Base-by-base conservation (phyloP, 2,329 filamentous ascomycete species). In the Cyphellophora europaea region DNA sequence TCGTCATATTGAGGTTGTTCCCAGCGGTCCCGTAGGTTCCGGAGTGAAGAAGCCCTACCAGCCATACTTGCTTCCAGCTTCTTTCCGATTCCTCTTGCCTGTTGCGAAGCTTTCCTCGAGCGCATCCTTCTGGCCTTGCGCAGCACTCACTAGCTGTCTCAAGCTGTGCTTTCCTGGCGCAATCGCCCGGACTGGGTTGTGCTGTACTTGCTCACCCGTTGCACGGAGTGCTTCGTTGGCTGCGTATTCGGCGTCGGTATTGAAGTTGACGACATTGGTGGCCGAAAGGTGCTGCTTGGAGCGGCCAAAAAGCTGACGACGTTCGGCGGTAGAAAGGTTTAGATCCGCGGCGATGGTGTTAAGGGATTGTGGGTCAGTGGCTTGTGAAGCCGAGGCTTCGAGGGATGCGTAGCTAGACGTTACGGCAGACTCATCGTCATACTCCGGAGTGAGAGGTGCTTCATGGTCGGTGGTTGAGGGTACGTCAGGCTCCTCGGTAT, bases 31-130 rank as follows among this genome's bases (percentile, higher is more conserved):
- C n/a, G n/a, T n/a, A n/a, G n/a, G n/a, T n/a, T n/a, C n/a, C n/a
- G n/a, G n/a, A n/a, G n/a, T n/a, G n/a, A n/a, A n/a, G n/a, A n/a
- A n/a, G n/a, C n/a, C n/a, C n/a, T n/a, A 79, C 84, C 86, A 95
- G 4, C 88, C 88, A 62, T 95, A 95, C 50, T 75, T 76, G 38
- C 74, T 78, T 3, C 82, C 83, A 13, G 85, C 85, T 55, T 94
- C 87, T 49, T 75, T 79, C 57, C 84, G 79, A 52, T 88, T 91
- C 49, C 72, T 74, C 62, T 74, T 79, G 5, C 86, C 84, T 47
- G 79, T 68, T 13, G 86, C 86, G 65, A 94, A 95, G 55, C 84
- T 88, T 53, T 96, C 89, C 60, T 95, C 87, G 47, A 95, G 63
- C 2, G 86, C 87, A 8, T 93, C 86, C 53, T 79, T 78, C 61